Conservation (phyloP, 208 protist species). For the Leishmania arabica region DNA sequence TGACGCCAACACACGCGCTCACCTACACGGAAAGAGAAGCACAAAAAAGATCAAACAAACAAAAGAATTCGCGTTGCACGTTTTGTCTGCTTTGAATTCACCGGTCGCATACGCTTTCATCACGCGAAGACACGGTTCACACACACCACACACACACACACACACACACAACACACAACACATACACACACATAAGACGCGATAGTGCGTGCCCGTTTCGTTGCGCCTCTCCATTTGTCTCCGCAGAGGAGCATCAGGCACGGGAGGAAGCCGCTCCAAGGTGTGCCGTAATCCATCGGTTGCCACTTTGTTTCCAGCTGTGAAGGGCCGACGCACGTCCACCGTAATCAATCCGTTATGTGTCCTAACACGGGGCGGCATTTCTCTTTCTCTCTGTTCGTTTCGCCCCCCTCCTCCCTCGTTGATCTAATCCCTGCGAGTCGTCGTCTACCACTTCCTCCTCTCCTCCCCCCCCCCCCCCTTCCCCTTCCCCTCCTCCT, state of each 20-base stretch:
- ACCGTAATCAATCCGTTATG: neutral
- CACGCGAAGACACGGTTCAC: neutral
- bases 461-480: no score
- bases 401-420: neutral
- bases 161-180: neutral
- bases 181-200: neutral
- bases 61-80: neutral
- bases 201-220: neutral
- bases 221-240: neutral
- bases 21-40: neutral
- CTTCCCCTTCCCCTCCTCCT: neutral
- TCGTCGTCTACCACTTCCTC: no score
- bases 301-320: neutral
- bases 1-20: neutral
- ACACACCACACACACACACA: neutral
- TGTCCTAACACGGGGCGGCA: neutral
- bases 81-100: neutral
- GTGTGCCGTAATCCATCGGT: neutral
- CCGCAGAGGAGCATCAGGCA: neutral
- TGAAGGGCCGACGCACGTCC: neutral
- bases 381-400: neutral
- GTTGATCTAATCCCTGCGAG: no score
- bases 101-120: neutral
- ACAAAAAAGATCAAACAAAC: neutral
- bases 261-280: no score